Base-by-base conservation (phyloP, 345 rosid species). In the Brassica carinata region DNA sequence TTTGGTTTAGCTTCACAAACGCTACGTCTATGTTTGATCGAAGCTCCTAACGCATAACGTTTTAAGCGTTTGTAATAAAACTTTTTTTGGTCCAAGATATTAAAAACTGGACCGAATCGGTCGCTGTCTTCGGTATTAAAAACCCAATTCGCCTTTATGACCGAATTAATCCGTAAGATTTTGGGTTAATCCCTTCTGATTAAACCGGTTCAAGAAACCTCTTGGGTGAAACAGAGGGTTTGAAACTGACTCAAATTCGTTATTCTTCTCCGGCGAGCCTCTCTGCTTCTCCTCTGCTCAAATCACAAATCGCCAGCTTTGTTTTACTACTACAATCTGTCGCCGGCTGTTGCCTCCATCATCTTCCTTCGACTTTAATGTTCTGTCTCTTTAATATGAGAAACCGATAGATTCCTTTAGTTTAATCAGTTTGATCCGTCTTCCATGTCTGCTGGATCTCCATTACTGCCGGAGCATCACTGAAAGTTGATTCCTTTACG, bases 381-480 rank as follows among this genome's bases (percentile, higher is more conserved):
- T 53, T 36, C 26, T 7, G 55, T 14, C 68, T 73, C 34, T 27
- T 73, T 67, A 33, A 38, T 59, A 72, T 66, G 67, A 65, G 34
- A 29, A 43, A 13, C 43, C 53, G 8, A 30, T 30, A 27, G 6
- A 45, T 30, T 2, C 3, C 31, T 7, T 2, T 55, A 36, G 27
- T 17, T 72, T 36, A 10, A 5, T 57, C 77, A 29, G 18, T 40
- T 65, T 40, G 69, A 79, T 29, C 43, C 19, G 29, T 59, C 69
- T 79, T 43, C 55, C 26, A 40, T 29, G n/a, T 31, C 29, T 77
- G 15, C 5, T 69, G 8, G 43, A 76, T 40, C 19, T 76, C 19
- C 14, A 59, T 58, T 58, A 38, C 61, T 68, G 38, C 67, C 55
- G 8, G 11, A 74, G 31, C 3, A 74, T 17, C 10, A 23, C 4